Percentiles rank a stretch among this genome's conserved stretches.
Conservation (phyloP, 148 eudicot genomes). For the Mesembryanthemum crystallinum region DNA sequence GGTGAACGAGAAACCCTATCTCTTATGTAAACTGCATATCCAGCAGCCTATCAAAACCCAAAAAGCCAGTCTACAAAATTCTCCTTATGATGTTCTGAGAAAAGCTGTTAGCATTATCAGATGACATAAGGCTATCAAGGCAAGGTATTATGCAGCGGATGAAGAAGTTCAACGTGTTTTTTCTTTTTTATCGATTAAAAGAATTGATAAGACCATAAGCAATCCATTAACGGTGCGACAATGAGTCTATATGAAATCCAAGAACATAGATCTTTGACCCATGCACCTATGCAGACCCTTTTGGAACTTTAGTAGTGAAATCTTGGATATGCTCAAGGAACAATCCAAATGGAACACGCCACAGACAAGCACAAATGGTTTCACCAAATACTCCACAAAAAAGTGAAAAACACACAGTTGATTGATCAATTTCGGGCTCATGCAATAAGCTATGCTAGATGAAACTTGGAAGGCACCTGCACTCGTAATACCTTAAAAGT, state of each 20-base stretch:
- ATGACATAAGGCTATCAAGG: background rate
- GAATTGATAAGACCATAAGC: background rate
- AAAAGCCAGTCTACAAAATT: background rate
- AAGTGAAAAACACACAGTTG: background rate
- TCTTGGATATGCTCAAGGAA: conserved; percentile 2
- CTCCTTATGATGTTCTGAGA: background rate
- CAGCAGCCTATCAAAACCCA: background rate
- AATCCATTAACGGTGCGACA: background rate
- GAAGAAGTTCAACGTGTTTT: background rate
- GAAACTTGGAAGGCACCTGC: background rate
- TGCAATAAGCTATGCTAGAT: background rate
- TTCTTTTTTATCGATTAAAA: background rate
- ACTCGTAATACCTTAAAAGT: background rate
- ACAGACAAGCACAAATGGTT: background rate
- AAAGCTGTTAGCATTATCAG: background rate
- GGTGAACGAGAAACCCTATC: background rate
- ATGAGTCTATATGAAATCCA: background rate
- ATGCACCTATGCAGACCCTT: background rate
- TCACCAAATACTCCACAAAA: background rate
- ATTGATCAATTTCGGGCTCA: background rate
- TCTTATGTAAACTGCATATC: background rate
- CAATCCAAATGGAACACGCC: background rate
- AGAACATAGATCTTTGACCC: background rate
- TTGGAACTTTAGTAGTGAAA: background rate
- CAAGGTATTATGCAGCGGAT: background rate